Base-by-base conservation (phyloP, 1,139 yeast genomes). In the Nematodospora anomalae region DNA sequence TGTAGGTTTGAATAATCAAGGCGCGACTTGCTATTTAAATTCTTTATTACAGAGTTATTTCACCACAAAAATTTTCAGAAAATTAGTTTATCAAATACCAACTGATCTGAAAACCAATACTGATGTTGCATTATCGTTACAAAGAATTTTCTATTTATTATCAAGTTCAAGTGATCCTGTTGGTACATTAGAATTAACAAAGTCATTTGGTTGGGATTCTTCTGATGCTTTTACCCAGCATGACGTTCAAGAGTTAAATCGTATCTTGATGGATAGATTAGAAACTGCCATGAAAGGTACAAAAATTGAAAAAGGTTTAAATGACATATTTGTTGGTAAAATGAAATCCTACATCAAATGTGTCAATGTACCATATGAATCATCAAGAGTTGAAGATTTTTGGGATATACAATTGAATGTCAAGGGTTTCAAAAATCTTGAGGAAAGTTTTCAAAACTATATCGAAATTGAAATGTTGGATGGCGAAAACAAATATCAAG, bases 331-430 rank as follows among this genome's bases (percentile, higher is more conserved):
- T 63, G 98, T 92, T 12, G 99, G 97, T 13, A 90, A 86, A 60
- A 92, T 90, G 97, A 92, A 86, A 60, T 87, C 96, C 48, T 92
- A 80, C 57, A 86, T 94, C 53, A 85, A 87, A 57, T 92, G 99
- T 65, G 80, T 92, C 34, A 79, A 90, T 57, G 97, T 92, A n/a
- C 90, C 92, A 35, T 92, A 87, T 58, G 98, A 92, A 62, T 85
- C 96, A 16, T 81, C 96, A 3, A 74, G 97, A 46, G 79, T 76
- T 5, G 99, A 92, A 60, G 98, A 94, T 54, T 92, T 87, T 53
- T 92, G 99, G 99, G 98, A 92, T 65, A 85, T 92, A 44, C 98
- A 94, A 59, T 70, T 92, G 48, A 92, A 92, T 54, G 99, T 92
- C 16, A 88, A 87, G 57, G 88, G 92, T 21, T 74, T 89, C 70